Evolutionary conservation across 805 yeast species (phyloP), one percentile per base, ranked within the genome.

Genomic region (Suhomyces sp.): DNA sequence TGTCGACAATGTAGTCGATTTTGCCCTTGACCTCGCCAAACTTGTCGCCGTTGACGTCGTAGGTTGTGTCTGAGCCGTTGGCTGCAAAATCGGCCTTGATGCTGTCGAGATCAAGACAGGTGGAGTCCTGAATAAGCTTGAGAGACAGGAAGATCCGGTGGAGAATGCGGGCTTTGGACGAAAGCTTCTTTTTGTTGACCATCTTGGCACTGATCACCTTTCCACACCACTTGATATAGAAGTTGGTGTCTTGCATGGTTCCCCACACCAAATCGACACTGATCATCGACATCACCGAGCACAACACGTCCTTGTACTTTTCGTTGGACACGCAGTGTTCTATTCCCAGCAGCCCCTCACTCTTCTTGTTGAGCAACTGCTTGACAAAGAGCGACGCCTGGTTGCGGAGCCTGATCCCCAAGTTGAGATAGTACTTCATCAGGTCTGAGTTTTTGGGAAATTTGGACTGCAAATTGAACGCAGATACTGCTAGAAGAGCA

Each of bases 221-320:
- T 56, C 89, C 93, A 71, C 96, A 88, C 60, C 90, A 83, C 51
- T 83, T 81, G 50, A 90, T 74, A 69, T 89, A 89, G 53, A 84
- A 79, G 57, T 83, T 84, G 62, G 96, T 89, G 59, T 88, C 94
- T 51, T 87, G 85, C 92, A 88, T 88, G 0, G 93, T 84, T 2
- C 97, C 96, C 90, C 96, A 87, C 13, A 89, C 92, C 49, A 89
- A 85, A 70, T 90, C 96, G 49, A 90, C 88, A 6, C 92, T 85
- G 47, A 86, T 89, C 96, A 90, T 88, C 2, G 94, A 85, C 66
- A 90, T 76, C 22, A 88, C 85, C 0, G 96, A 94, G 48, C 90
- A 87, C 26, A 90, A 67, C 4, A 89, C 88, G 64, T 90, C 96
- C 64, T 90, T 90, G 67, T 90, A 90, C 65, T 87, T 87, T 62